Conservation (phyloP, 2,329 filamentous ascomycete genomes). For the Seiridium cupressi region DNA sequence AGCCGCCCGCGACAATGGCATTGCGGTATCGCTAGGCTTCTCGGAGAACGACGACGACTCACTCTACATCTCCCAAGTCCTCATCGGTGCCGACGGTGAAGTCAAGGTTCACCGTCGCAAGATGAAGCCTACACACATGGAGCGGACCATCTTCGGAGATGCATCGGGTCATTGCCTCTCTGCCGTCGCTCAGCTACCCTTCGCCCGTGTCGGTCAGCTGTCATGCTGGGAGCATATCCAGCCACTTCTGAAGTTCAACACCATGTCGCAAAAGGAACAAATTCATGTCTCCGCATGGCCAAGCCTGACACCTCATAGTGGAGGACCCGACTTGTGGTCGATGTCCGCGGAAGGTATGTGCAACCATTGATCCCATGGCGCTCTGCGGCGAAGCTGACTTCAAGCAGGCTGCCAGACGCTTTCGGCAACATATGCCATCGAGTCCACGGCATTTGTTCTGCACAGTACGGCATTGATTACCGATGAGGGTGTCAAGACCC, state of each 20-base stretch:
- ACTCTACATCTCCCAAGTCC: constrained; percentile 44
- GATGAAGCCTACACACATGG: constrained; percentile 53
- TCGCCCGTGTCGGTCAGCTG: constrained; percentile 38
- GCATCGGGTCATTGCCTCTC: constrained; percentile 34
- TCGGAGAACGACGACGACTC: constrained; percentile 35
- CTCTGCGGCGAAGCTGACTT: not conserved
- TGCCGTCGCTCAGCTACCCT: constrained; percentile 29
- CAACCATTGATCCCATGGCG: not conserved
- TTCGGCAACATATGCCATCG: constrained; percentile 55
- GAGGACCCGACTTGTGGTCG: constrained; percentile 23
- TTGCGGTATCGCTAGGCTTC: constrained; percentile 44
- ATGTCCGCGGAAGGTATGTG: constrained; percentile 27
- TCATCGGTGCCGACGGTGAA: constrained; percentile 40
- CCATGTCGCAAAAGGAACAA: constrained; percentile 38
- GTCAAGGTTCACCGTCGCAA: constrained; percentile 41
- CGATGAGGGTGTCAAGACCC: constrained; percentile 37
- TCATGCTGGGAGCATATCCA: constrained; percentile 52
- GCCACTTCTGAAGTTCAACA: constrained; percentile 47
- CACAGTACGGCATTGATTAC: constrained; percentile 48
- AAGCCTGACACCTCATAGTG: constrained; percentile 17
- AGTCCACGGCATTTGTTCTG: constrained; percentile 53
- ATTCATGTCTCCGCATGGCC: constrained; percentile 52
- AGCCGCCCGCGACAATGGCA: constrained; percentile 30
- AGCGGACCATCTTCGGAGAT: constrained; percentile 49
- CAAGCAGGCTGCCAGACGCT: constrained; percentile 36